These are phyloP conservation scores for Phytophthora niederhauseri DNA, from an alignment of 352 stramenopile genomes.

Conservation along the genomic window DNA sequence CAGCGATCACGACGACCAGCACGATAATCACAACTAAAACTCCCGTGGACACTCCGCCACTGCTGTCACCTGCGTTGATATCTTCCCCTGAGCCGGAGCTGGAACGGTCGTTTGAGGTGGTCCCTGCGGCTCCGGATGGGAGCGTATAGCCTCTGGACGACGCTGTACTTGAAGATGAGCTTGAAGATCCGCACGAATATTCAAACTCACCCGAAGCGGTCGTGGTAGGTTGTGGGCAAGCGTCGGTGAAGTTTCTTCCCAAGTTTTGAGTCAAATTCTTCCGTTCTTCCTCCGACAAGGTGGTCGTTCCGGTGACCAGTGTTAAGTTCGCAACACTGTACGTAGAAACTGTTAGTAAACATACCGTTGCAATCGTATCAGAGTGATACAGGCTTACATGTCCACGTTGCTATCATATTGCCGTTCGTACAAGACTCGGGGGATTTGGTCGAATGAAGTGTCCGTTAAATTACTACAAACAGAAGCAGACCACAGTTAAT, in stretches of 20 bases:
- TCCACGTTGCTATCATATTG: conserved; percentile 18
- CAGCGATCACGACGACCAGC: conserved; percentile 43
- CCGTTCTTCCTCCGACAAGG: background rate
- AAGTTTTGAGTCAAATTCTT: background rate
- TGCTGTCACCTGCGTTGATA: conserved; percentile 6
- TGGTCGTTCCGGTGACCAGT: background rate
- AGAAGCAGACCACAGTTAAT: background rate
- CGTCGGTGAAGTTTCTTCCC: no score
- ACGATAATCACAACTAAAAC: conserved; percentile 60
- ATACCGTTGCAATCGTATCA: no score
- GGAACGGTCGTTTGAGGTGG: background rate
- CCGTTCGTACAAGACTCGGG: conserved; percentile 39
- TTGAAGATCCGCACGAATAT: background rate
- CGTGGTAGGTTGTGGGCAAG: no score
- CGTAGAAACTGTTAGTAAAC: background rate
- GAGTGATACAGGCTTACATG: conserved; percentile 10
- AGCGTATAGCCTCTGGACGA: background rate
- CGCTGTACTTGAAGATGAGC: background rate
- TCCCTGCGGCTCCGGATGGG: background rate
- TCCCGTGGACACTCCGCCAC: conserved; percentile 37
- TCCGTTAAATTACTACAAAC: conserved; percentile 26
- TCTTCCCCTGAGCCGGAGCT: background rate
- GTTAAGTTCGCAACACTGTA: conserved; percentile 1
- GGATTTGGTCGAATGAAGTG: conserved; percentile 32
- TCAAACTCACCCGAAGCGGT: no score